These are phyloP conservation scores for Nigrospora sphaerica DNA, from an alignment of 2,329 filamentous ascomycete genomes.

Conservation along the genomic window DNA sequence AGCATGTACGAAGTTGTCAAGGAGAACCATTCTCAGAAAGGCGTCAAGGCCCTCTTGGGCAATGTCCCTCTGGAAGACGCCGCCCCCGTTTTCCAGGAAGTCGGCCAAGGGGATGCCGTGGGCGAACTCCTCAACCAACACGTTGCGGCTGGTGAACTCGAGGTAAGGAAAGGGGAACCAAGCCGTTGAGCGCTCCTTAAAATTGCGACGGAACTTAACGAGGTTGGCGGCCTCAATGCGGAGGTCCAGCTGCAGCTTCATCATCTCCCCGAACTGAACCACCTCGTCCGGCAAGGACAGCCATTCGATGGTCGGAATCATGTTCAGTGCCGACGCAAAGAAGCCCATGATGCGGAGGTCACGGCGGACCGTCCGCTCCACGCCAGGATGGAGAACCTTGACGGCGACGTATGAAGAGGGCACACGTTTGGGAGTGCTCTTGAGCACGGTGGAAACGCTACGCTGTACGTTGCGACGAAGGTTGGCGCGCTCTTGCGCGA, in stretches of 20 bases:
- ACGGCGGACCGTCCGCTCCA: slow-evolving; percentile 83
- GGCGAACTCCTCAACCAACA: slow-evolving; percentile 92
- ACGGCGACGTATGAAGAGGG: slow-evolving; percentile 91
- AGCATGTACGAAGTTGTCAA: slow-evolving; percentile 97
- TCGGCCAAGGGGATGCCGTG: slow-evolving; percentile 87
- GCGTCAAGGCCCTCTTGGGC: slow-evolving; percentile 92
- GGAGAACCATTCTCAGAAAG: slow-evolving; percentile 90
- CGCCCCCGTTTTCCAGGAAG: slow-evolving; percentile 86
- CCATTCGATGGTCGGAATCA: slow-evolving; percentile 93
- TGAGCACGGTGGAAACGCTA: slow-evolving; percentile 80
- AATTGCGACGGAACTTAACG: slow-evolving; percentile 80
- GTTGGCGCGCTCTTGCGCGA: slow-evolving; percentile 43
- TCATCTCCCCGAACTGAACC: slow-evolving; percentile 93
- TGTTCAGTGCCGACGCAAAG: slow-evolving; percentile 78
- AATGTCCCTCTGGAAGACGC: slow-evolving; percentile 88
- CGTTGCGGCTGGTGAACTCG: slow-evolving; percentile 85
- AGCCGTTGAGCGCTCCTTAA: slow-evolving; percentile 82
- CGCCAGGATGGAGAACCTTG: slow-evolving; percentile 88
- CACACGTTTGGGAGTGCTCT: slow-evolving; percentile 76
- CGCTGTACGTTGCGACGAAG: slow-evolving; percentile 65
- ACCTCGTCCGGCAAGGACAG: slow-evolving; percentile 94
- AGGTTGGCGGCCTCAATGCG: slow-evolving; percentile 92
- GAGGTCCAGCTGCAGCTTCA: slow-evolving; percentile 92
- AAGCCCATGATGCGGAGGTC: slow-evolving; percentile 91
- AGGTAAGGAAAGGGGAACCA: slow-evolving; percentile 95